Evolutionary conservation across 768 basidiomycete genomes (phyloP).

Genomic region (Amanita inopinata): DNA sequence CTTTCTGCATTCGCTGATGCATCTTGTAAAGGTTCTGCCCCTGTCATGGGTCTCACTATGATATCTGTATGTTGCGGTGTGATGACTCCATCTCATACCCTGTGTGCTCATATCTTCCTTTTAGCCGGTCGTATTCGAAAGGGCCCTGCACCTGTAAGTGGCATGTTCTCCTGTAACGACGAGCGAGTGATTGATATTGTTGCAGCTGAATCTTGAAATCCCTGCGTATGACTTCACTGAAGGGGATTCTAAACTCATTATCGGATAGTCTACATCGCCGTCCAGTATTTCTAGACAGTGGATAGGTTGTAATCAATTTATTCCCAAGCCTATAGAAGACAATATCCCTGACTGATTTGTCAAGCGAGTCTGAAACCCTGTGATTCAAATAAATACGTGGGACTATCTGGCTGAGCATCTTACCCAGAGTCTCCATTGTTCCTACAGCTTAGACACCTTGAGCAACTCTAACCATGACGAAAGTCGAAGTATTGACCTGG

Average conservation of each 20-base stretch:
- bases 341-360: not conserved
- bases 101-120: conserved; percentile 11
- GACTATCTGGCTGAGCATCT: not conserved
- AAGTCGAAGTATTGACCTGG: conserved; percentile 27
- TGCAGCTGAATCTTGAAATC: conserved; percentile 87
- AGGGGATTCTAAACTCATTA: conserved; percentile 73
- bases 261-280: conserved; percentile 55
- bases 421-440: not conserved
- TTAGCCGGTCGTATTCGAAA: conserved; percentile 90
- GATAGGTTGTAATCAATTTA: not conserved
- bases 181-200: conserved; percentile 9
- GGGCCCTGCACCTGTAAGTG: conserved; percentile 87
- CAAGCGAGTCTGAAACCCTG: not conserved
- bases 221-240: conserved; percentile 86
- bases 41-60: conserved; percentile 98
- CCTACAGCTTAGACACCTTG: not conserved
- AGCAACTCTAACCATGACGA: conserved; percentile 18
- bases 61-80: conserved; percentile 68
- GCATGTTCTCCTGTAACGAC: conserved; percentile 3
- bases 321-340: not conserved
- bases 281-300: conserved; percentile 7
- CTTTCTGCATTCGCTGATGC: conserved; percentile 1
- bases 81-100: not conserved
- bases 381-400: not conserved
- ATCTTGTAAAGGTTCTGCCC: conserved; percentile 71